phyloP scores from a whole-genome alignment of 345 rosid genomes.

The Lumnitzera littorea region DNA sequence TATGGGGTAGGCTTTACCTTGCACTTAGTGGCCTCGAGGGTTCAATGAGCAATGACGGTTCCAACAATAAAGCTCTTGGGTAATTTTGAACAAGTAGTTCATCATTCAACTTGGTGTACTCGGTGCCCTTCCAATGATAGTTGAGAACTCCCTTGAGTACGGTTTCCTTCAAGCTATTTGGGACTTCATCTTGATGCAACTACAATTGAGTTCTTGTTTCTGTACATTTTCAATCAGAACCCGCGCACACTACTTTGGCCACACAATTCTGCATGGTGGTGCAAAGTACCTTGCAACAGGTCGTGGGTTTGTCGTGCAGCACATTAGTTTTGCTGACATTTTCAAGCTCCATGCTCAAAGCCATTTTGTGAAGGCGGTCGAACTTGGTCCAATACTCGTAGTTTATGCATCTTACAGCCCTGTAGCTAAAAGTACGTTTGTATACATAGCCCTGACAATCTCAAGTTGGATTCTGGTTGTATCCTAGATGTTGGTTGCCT shows the following conservation, averaged over 20 bases:
- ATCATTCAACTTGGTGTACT: constrained; percentile 8
- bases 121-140: constrained; percentile 11
- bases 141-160: constrained; percentile 11
- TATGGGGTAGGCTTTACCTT: constrained; percentile 10
- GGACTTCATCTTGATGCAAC: constrained; percentile 15
- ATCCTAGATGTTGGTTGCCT: constrained; percentile 11
- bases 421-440: not conserved
- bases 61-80: constrained; percentile 10
- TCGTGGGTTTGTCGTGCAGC: constrained; percentile 12
- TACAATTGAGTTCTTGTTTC: constrained; percentile 10
- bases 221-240: constrained; percentile 14
- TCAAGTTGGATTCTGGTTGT: constrained; percentile 10
- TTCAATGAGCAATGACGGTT: not conserved
- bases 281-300: constrained; percentile 10
- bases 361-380: constrained; percentile 11
- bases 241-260: constrained; percentile 12
- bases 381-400: constrained; percentile 5
- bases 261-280: constrained; percentile 9
- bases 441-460: constrained; percentile 11
- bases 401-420: constrained; percentile 11
- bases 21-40: constrained; percentile 11
- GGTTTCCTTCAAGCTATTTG: constrained; percentile 12
- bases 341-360: constrained; percentile 12
- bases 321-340: constrained; percentile 11
- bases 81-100: constrained; percentile 10